Evolutionary conservation across 2,329 filamentous ascomycete genomes (phyloP), one percentile per base, ranked within the genome.

Genomic region (Fusarium torulosum): DNA sequence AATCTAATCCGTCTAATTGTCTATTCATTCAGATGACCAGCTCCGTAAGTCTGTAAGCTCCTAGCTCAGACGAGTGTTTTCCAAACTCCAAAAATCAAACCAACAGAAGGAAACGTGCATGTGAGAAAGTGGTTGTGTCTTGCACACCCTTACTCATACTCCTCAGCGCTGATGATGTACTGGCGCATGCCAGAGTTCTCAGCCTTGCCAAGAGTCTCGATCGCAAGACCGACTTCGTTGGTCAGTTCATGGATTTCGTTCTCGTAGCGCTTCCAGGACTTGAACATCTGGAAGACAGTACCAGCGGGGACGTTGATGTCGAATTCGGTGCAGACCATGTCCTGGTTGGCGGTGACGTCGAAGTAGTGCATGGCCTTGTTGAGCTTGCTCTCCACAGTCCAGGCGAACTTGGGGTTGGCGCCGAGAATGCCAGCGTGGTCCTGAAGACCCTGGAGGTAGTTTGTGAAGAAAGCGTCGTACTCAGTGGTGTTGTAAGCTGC

Each of bases 261-360:
- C 23, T 72, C 58, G 6, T n/a, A 37, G 6, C 67, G 70, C 65
- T 74, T 74, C 72, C 72, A 74, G 10, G 70, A 73, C 8, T 59
- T 59, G 29, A 74, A 73, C 69, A 74, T 71, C 27, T 57, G 43
- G 66, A 58, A 74, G 2, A 23, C 14, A 1, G 61, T 63, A 0
- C 66, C 70, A 1, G 33, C 44, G 7, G 40, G 4, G n/a, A 63
- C 29, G 2, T 33, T 0, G 8, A 56, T 33, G 2, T 23, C 14
- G 4, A 69, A 71, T 8, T 59, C 53, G 3, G 3, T 17, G 37
- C 70, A 72, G 2, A 38, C 3, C 60, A 72, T 69, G 45, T 57
- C 17, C 19, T 67, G 40, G 14, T 59, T 42, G 0, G 61, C 66
- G 0, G 53, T 53, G 0, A 72, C 70, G 1, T 70, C 58, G 9